These are phyloP conservation scores for Trichophyton benhamiae DNA, from an alignment of 2,329 filamentous ascomycete genomes.

Conservation along the genomic window DNA sequence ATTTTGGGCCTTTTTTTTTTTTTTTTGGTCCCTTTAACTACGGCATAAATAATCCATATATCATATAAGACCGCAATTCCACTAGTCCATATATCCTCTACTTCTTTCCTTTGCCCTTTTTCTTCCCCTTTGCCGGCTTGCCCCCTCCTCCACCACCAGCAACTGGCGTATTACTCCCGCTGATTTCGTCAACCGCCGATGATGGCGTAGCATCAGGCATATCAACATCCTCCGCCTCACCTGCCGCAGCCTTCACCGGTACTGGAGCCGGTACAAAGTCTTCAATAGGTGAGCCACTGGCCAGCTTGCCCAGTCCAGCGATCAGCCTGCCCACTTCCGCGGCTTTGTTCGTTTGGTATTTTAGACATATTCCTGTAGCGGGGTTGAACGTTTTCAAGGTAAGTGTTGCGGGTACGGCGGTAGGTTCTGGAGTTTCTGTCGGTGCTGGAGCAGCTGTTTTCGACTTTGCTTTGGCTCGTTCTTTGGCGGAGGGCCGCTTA, in stretches of 20 bases:
- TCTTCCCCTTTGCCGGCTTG: constrained; percentile 59
- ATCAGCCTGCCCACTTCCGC: constrained; percentile 80
- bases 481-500: constrained; percentile 21
- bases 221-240: constrained; percentile 16
- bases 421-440: constrained; percentile 21
- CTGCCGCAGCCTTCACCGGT: constrained; percentile 30
- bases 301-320: constrained; percentile 60
- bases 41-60: neutral
- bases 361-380: constrained; percentile 64
- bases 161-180: constrained; percentile 18
- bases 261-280: constrained; percentile 20
- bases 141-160: constrained; percentile 52
- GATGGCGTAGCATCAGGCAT: constrained; percentile 27
- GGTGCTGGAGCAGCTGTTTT: constrained; percentile 22
- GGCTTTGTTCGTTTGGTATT: constrained; percentile 83
- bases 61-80: neutral
- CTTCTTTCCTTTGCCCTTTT: constrained; percentile 62
- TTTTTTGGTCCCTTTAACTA: too few species aligned
- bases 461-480: constrained; percentile 17
- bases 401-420: constrained; percentile 53
- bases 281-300: constrained; percentile 46
- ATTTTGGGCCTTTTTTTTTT: too few species aligned
- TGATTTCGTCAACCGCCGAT: constrained; percentile 25
- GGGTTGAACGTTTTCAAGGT: constrained; percentile 86
- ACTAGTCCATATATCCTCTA: constrained; percentile 22